Base-by-base conservation (phyloP, 2,329 filamentous ascomycete species). In the Claviceps maximensis region DNA sequence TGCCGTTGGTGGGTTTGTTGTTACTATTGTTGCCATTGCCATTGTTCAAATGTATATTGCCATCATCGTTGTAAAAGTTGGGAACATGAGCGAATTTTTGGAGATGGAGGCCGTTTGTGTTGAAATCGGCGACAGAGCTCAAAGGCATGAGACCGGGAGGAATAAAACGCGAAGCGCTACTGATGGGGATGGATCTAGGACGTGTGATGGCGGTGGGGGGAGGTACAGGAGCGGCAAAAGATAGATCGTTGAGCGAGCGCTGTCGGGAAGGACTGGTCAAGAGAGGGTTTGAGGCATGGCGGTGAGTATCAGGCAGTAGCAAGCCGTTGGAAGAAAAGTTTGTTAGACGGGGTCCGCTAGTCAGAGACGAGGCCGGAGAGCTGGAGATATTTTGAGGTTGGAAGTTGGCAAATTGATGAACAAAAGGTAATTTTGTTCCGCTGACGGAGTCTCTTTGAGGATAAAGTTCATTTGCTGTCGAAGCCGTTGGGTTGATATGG, bases 161-260 rank as follows among this genome's bases (percentile, higher is more conserved):
- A 1, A 47, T 27, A 15, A 40, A 41, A n/a, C 21, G 38, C 17
- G 25, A 13, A 15, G 31, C 13, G 25, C 17, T 12, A 13, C n/a
- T n/a, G 12, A 44, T 8, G 17, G 33, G 44, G 23, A 38, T 54
- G n/a, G 53, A 54, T 40, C 31, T 54, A 10, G 49, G 53, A 29
- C 53, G 53, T 40, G 21, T 15, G 15, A 54, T 51, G 42, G 17
- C 31, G 2, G 25, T 15, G 1, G 42, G 49, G 23, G 13, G 33
- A 5, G 23, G 21, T 9, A 31, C 21, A 15, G 45, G n/a, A 7
- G 36, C 27, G 19, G 42, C 15, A 6, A 54, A 40, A n/a, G 25
- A 25, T 12, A 54, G 46, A 25, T 54, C 53, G 38, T 54, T 48
- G 27, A 54, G 36, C 17, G 53, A 54, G 25, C 49, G 49, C 19